Evolutionary conservation across 2,329 filamentous ascomycete species (phyloP).

Genomic region (Pseudopithomyces chartarum): DNA sequence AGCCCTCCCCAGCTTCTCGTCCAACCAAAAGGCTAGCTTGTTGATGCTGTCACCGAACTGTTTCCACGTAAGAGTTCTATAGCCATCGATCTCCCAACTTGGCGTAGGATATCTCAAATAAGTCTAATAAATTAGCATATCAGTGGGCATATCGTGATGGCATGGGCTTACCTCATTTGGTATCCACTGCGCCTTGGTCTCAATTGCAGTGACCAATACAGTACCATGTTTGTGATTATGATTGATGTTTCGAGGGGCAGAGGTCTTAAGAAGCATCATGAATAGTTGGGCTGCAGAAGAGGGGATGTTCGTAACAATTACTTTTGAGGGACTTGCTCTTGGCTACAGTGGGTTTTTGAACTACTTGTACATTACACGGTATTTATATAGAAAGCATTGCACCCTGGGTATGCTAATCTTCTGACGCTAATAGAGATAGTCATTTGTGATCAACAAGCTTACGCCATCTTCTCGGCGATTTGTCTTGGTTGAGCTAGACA

Average conservation of each 20-base stretch:
- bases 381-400: too few species aligned
- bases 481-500: too few species aligned
- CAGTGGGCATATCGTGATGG: neutral
- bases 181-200: constrained; percentile 20
- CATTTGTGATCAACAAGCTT: too few species aligned
- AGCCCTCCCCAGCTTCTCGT: constrained; percentile 17
- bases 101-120: constrained; percentile 18
- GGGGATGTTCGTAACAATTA: neutral
- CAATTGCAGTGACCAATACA: constrained; percentile 13
- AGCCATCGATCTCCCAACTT: constrained; percentile 20
- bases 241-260: neutral
- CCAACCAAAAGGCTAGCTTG: constrained; percentile 23
- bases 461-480: too few species aligned
- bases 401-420: too few species aligned
- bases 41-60: constrained; percentile 18
- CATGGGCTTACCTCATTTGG: neutral
- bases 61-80: constrained; percentile 17
- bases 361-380: neutral
- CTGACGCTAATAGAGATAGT: too few species aligned
- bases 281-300: neutral
- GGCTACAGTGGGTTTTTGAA: neutral
- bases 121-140: constrained; percentile 2
- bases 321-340: neutral
- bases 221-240: neutral
- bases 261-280: neutral